Base-by-base conservation (phyloP, 129 eudicot species). In the Helichrysum umbraculigerum region DNA sequence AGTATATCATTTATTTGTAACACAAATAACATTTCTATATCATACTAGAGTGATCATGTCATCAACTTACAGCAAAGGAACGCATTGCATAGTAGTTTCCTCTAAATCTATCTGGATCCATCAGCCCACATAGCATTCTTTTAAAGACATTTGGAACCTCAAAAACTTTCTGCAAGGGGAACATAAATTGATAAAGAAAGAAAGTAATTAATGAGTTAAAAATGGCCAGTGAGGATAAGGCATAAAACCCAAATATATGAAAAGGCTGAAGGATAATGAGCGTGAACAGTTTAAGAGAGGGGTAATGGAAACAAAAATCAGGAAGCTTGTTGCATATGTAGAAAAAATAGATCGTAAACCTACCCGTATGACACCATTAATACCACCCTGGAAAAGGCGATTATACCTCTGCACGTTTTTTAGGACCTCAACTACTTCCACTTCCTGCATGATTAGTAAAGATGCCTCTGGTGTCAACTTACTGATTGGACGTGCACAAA, bases 101-200 rank as follows among this genome's bases (percentile, higher is more conserved):
- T 63, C 85, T 76, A 70, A 81, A 81, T 69, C 81, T 81, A 51
- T 81, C 85, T 32, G 85, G 85, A 62, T 81, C 85, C 81, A 81
- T 81, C 47, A 81, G 61, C 50, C 81, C 58, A 6, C 51, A 62
- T 28, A 81, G 39, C 81, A 76, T 76, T 63, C 73, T 81, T 56
- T 20, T 69, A 39, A 81, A 68, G 29, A 76, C 58, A 81, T 68
- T 62, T 61, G 81, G 85, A 70, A 70, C 76, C 73, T 75, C 85
- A 1, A 76, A 76, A 17, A 50, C 76, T 81, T 81, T 81, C 85
- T 81, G 85, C 42, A 34, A 66, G 19, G 21, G 41, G 16, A 80
- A 42, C 65, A 28, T 50, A 63, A 42, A 70, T 32, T 2, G 11
- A 35, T 35, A 35, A 6, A 73, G 41, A 66, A 25, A 15, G 39